A percentile compares a stretch with the other conserved stretches of the same genome.
These are phyloP conservation scores for Thyridium curvatum DNA, from an alignment of 2,329 filamentous ascomycete genomes.

Conservation along the genomic window DNA sequence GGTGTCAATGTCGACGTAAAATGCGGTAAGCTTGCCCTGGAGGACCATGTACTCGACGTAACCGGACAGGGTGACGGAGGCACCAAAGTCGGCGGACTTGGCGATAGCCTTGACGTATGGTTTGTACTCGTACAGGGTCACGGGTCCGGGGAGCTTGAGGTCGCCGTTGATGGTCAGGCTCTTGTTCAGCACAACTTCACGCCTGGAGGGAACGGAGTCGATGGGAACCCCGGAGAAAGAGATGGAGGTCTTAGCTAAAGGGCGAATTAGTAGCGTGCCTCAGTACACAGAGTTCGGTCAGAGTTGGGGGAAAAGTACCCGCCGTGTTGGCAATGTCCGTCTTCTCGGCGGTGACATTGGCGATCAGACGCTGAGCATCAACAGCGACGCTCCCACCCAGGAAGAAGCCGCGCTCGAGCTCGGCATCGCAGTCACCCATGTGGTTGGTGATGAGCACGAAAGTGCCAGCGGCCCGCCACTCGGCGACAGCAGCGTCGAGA, in stretches of 20 bases:
- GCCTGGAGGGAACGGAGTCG: neutral
- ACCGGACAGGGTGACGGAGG: constrained; percentile 31
- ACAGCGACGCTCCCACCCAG: constrained; percentile 19
- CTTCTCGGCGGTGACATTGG: constrained; percentile 23
- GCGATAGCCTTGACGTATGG: constrained; percentile 26
- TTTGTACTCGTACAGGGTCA: constrained; percentile 10
- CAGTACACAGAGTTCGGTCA: no score
- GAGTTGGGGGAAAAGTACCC: constrained; percentile 23
- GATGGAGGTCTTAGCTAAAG: constrained; percentile 6
- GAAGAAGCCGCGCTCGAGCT: constrained; percentile 32
- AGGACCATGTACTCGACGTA: constrained; percentile 33
- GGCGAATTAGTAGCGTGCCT: neutral
- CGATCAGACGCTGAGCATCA: constrained; percentile 17
- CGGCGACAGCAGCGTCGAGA: constrained; percentile 13
- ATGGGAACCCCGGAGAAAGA: constrained; percentile 3
- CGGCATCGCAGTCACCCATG: constrained; percentile 30
- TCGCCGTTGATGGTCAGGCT: constrained; percentile 32
- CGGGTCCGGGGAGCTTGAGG: constrained; percentile 8
- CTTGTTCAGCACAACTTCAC: constrained; percentile 24
- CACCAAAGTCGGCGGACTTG: constrained; percentile 24
- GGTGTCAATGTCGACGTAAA: constrained; percentile 36
- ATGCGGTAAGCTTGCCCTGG: constrained; percentile 20
- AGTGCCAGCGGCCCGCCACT: constrained; percentile 14
- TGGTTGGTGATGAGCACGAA: constrained; percentile 35
- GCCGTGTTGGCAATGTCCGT: constrained; percentile 24